phyloP scores from a whole-genome alignment of 1,284 basidiomycete genomes.

The Irpex sp. region DNA sequence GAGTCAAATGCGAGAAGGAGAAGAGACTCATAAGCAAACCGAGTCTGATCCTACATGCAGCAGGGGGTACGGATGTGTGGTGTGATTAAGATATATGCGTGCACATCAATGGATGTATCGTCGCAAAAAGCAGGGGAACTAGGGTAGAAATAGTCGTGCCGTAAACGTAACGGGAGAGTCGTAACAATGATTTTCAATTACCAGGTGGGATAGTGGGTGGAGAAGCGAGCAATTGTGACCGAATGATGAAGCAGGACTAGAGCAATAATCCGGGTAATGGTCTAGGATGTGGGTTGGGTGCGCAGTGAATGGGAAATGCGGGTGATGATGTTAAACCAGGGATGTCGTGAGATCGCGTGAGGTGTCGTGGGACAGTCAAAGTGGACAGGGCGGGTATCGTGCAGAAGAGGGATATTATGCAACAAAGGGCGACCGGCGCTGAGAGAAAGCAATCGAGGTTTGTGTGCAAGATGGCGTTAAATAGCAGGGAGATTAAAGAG shows the following conservation, averaged over 20 bases:
- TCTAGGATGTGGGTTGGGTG: not conserved
- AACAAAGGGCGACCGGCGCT: not conserved
- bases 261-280: not conserved
- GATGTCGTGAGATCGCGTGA: not conserved
- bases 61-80: not conserved
- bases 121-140: not conserved
- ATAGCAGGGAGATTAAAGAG: slow-evolving; percentile 16
- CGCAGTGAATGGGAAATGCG: not conserved
- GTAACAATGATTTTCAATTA: not conserved
- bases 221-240: not conserved
- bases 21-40: not conserved
- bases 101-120: not conserved
- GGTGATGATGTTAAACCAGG: not conserved
- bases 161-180: not conserved
- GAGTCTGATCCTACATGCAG: not conserved
- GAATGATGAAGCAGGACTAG: not conserved
- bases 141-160: not conserved
- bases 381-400: slow-evolving; percentile 4
- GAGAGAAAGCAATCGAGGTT: not conserved
- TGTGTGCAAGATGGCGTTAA: not conserved
- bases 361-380: not conserved
- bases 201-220: not conserved
- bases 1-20: not conserved
- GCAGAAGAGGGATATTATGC: not conserved
- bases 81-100: not conserved